Evolutionary conservation across 2,329 filamentous ascomycete genomes (phyloP).

Genomic region (Diaporthe australafricana): DNA sequence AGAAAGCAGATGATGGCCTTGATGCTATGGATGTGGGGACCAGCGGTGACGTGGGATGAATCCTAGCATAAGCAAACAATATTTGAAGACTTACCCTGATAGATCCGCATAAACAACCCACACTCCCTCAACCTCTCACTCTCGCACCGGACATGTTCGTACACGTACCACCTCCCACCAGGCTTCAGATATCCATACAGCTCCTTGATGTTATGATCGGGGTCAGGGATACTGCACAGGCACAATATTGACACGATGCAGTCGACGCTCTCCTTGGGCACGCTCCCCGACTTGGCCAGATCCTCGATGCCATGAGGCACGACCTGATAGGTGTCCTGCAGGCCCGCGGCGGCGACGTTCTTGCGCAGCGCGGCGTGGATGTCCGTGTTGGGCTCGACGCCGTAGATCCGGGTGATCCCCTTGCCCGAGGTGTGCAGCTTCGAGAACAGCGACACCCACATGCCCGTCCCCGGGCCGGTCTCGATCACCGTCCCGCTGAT

Average conservation of each 20-base stretch:
- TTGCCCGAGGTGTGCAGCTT: conserved; percentile 32
- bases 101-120: conserved; percentile 54
- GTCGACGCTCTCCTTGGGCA: conserved; percentile 65
- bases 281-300: conserved; percentile 55
- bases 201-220: conserved; percentile 63
- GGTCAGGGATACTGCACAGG: conserved; percentile 73
- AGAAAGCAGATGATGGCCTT: no score
- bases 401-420: conserved; percentile 63
- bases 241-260: conserved; percentile 72
- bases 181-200: conserved; percentile 70
- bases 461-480: conserved; percentile 70
- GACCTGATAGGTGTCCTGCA: conserved; percentile 70
- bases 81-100: conserved; percentile 50
- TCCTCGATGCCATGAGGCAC: conserved; percentile 73
- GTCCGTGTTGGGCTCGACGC: conserved; percentile 71
- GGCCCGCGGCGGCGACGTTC: conserved; percentile 61
- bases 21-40: no score
- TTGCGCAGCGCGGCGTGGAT: conserved; percentile 61
- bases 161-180: conserved; percentile 72
- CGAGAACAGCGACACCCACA: conserved; percentile 68
- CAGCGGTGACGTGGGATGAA: no score
- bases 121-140: conserved; percentile 41
- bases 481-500: conserved; percentile 67
- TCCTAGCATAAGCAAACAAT: no score
- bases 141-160: conserved; percentile 65